Base-by-base conservation (phyloP, 139 green algal species). In the Micromonas pusilla region DNA sequence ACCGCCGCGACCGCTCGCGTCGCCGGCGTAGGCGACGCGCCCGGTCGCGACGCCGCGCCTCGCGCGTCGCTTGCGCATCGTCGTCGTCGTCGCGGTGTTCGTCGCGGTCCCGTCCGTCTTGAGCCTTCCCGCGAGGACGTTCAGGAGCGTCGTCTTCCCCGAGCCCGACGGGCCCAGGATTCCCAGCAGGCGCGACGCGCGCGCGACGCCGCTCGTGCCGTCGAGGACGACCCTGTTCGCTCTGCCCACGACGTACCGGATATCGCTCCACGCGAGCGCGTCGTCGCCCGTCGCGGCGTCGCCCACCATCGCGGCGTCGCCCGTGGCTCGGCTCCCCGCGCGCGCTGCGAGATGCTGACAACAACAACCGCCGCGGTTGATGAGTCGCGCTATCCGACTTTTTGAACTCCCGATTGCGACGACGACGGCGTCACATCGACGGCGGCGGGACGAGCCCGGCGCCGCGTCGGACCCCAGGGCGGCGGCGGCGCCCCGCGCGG, bases 101-200 rank as follows among this genome's bases (percentile, higher is more conserved):
- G n/a, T n/a, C n/a, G n/a, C n/a, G n/a, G n/a, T n/a, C n/a, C n/a
- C n/a, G n/a, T n/a, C n/a, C 9, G 45, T 9, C 45, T 16, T 57
- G 45, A 57, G 45, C 45, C 16, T 57, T 9, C 72, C 72, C 19
- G 72, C 52, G 21, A 83, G 62, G 1, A 66, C 73, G 52, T 77
- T 80, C 33, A 83, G 52, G 28, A 83, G 53, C 21, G 63, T 80
- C 31, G 79, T 83, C 54, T 83, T 83, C 0, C 79, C 79, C 13
- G 26, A 77, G 2, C 79, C 79, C 1, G 9, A 64, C 23, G 72
- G 72, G 0, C 79, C 79, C 26, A 83, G 64, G 4, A 83, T 62
- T 20, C 25, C 60, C n/a, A 80, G 36, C 23, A 80, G 32, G 30
- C 36, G 34, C 28, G 65, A 65, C 20, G 16, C 0, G 1, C 30